These are phyloP conservation scores for Ascosphaera aggregata DNA, from an alignment of 2,329 filamentous ascomycete genomes.

Conservation along the genomic window DNA sequence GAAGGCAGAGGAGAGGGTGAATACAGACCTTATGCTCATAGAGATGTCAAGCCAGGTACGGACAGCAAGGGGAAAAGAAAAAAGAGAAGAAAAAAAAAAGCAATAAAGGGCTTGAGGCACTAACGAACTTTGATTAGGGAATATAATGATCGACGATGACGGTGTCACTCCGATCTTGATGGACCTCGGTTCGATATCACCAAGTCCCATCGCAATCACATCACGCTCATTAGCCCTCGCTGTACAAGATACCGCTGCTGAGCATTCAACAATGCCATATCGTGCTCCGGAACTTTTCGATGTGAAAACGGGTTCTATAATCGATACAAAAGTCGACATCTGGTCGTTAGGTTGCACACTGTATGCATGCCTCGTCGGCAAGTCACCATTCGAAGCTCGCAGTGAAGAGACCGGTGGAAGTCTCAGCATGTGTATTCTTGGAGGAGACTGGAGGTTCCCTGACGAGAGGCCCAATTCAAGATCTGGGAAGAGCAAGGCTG, in stretches of 20 bases:
- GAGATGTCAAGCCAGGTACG: slow-evolving; percentile 90
- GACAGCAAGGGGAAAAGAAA: no score
- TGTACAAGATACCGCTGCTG: slow-evolving; percentile 81
- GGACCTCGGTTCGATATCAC: slow-evolving; percentile 83
- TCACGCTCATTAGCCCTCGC: slow-evolving; percentile 75
- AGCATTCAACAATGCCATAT: slow-evolving; percentile 97
- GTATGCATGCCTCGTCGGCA: slow-evolving; percentile 88
- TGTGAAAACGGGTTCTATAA: slow-evolving; percentile 73
- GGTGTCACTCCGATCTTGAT: slow-evolving; percentile 80
- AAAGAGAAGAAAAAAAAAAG: no score
- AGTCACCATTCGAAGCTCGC: slow-evolving; percentile 88
- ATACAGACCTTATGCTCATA: slow-evolving; percentile 65
- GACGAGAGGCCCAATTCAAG: slow-evolving; percentile 48
- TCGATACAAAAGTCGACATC: slow-evolving; percentile 94
- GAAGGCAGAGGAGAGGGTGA: slow-evolving; percentile 45
- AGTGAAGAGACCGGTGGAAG: slow-evolving; percentile 91
- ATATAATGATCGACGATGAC: slow-evolving; percentile 95
- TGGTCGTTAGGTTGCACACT: slow-evolving; percentile 97
- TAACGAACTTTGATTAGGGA: slow-evolving; percentile 28
- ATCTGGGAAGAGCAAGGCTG: slow-evolving; percentile 30
- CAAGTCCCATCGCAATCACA: slow-evolving; percentile 70
- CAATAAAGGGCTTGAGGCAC: not conserved
- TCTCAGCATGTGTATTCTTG: slow-evolving; percentile 73
- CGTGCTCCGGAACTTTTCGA: slow-evolving; percentile 95
- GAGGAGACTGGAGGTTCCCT: slow-evolving; percentile 91